Conservation (phyloP, 768 basidiomycete genomes). For the Daedaleopsis nitida region DNA sequence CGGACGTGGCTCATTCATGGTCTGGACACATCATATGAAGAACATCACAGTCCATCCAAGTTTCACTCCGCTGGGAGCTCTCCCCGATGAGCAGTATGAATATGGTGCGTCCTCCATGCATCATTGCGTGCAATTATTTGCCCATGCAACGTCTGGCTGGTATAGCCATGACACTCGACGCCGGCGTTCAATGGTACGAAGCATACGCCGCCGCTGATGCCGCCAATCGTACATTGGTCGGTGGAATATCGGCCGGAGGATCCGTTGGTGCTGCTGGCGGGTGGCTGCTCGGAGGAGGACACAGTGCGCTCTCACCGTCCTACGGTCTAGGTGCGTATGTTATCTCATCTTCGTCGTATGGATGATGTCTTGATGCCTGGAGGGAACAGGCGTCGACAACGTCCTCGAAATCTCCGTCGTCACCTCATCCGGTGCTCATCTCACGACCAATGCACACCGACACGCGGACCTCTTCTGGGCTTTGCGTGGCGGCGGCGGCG, state of each 20-base stretch:
- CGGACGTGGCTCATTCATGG: conserved; percentile 28
- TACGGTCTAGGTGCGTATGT: conserved; percentile 33
- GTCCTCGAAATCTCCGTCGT: conserved; percentile 50
- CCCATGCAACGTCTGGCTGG: no score
- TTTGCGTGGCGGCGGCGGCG: conserved; percentile 45
- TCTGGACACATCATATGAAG: conserved; percentile 46
- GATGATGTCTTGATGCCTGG: no score
- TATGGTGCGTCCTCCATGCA: conserved; percentile 15
- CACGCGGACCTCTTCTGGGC: conserved; percentile 57
- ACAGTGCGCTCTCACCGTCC: conserved; percentile 30
- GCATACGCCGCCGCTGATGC: conserved; percentile 4
- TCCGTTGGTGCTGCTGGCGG: conserved; percentile 51
- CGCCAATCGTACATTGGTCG: neutral
- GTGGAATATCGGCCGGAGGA: neutral
- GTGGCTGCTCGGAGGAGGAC: conserved; percentile 39
- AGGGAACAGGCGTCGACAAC: conserved; percentile 22
- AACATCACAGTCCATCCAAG: conserved; percentile 34
- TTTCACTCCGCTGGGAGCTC: conserved; percentile 37
- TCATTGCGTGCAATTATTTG: neutral
- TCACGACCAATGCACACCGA: conserved; percentile 35
- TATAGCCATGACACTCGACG: conserved; percentile 35
- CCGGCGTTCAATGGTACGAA: conserved; percentile 21
- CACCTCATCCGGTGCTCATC: conserved; percentile 49
- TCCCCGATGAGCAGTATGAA: conserved; percentile 5
- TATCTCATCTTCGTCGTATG: neutral